A percentile compares a stretch with the other conserved stretches of the same genome.
Evolutionary conservation across 495 filamentous ascomycete species (phyloP).

Genomic region (Xylaria scruposa): DNA sequence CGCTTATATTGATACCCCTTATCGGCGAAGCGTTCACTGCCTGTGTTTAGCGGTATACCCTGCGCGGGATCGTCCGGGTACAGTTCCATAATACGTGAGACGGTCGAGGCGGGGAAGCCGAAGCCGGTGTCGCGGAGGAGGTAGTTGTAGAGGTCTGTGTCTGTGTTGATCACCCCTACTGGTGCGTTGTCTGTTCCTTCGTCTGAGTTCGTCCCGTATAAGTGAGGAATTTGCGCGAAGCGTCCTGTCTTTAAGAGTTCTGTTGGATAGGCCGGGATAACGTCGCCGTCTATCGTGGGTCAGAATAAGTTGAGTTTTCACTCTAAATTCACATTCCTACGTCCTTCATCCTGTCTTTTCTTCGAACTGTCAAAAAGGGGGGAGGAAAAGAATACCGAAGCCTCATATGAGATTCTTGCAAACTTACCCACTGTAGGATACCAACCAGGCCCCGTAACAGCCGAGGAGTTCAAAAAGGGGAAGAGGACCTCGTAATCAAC

Average conservation of each 20-base stretch:
- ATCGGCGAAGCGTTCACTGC: conserved; percentile 37
- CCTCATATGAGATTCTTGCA: not conserved
- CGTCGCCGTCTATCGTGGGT: conserved; percentile 51
- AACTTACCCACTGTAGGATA: conserved; percentile 51
- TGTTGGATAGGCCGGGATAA: conserved; percentile 49
- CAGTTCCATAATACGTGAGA: conserved; percentile 46
- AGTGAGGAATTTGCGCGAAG: conserved; percentile 64
- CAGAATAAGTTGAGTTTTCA: not conserved
- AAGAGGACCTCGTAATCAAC: conserved; percentile 40
- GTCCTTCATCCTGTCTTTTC: conserved; percentile 1
- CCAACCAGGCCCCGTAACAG: conserved; percentile 38
- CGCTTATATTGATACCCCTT: conserved; percentile 45
- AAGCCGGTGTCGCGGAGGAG: conserved; percentile 38
- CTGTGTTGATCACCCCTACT: conserved; percentile 50
- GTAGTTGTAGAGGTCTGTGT: conserved; percentile 44
- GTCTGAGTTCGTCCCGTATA: conserved; percentile 66
- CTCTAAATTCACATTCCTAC: not conserved
- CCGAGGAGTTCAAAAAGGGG: conserved; percentile 34
- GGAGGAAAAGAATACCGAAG: not conserved
- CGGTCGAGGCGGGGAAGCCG: conserved; percentile 35
- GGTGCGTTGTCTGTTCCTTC: conserved; percentile 67
- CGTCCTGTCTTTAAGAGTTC: conserved; percentile 38
- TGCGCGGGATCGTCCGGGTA: conserved; percentile 45
- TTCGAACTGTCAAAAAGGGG: not conserved
- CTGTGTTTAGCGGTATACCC: conserved; percentile 43